Evolutionary conservation across 805 yeast species (phyloP), one percentile per base, ranked within the genome.

Genomic region (Millerago galiae): DNA sequence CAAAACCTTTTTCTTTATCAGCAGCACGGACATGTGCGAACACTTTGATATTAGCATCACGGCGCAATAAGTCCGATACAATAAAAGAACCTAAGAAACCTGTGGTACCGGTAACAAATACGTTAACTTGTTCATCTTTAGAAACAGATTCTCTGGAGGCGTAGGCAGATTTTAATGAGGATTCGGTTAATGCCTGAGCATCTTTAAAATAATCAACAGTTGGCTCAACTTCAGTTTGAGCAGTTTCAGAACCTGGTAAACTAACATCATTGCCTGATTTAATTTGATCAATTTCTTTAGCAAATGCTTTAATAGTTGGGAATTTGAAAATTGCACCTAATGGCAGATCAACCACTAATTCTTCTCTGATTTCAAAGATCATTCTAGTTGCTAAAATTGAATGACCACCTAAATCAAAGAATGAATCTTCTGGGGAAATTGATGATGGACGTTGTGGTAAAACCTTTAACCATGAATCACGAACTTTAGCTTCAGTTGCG

Each of bases 351-450:
- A 90, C 75, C 33, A 77, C 74, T 46, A 90, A 70, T 51, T 74
- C 75, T 67, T 84, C 83, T 61, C 97, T 77, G 53, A 93, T 75
- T 52, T 85, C 90, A 56, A 93, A 93, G 47, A 93, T 91, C 96
- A 93, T 89, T 60, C 95, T 78, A 0, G 99, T 95, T 8, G 98
- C 98, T 49, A 93, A 70, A 55, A 93, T 91, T 1, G 98, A 91
- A 64, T 93, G 99, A 2, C 99, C 99, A 45, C 99, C 99, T 41
- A 95, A 68, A 59, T 93, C 99, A 58, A 93, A 93, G 76, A 93
- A 93, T 2, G 95, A 85, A 61, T 93, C 99, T 3, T 75, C 75
- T 28, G 83, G 82, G 26, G 82, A 71, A 34, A 89, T 74, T 2
- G 84, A 66, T 2, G 91, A 83, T 7, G 97, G 96, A 49, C 78